Evolutionary conservation across 2,329 filamentous ascomycete genomes (phyloP), one percentile per base, ranked within the genome.

Genomic region (Cucurbitaria berberidis): DNA sequence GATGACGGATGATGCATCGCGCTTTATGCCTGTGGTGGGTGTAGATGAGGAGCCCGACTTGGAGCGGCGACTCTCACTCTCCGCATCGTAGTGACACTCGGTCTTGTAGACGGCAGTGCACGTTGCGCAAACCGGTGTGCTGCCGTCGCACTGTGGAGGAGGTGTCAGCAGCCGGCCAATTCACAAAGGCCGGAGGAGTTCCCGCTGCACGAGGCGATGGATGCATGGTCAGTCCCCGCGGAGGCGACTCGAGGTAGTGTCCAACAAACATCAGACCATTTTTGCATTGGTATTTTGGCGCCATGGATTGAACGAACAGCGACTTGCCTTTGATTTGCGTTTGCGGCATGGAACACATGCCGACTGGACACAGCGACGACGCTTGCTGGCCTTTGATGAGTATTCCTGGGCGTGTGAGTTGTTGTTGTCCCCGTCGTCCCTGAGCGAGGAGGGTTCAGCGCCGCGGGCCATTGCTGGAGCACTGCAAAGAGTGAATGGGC

Each of bases 101-200:
- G 79, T 81, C 46, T 76, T 73, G 65, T 82, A 83, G 9, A 83
- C 80, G 18, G 79, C 78, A 8, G 72, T 75, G 59, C 81, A 83
- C 10, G 81, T 81, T 19, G 79, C 79, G 66, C 81, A 83, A 6
- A 76, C 66, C 29, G 80, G 81, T 11, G 74, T 68, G 27, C 73
- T 70, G 30, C 80, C 80, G 66, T 83, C 80, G 63, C 81, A 83
- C 80, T 82, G 58, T 36, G 24, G 42, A 22, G n/a, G 32, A 24
- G 26, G 18, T 38, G 62, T 67, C 45, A 66, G 62, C 59, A 54
- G 38, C n/a, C 41, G 21, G 42, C 21, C 45, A 39, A 24, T 16
- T 36, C 22, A 26, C 21, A 24, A 34, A 27, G 43, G 27, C 22
- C 38, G 45, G 50, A 19, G 22, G 32, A n/a, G 18, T 38, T 16